Percentiles rank a stretch among this genome's conserved stretches.
These are phyloP conservation scores for Pichia nanzhaoensis DNA, from an alignment of 805 yeast genomes.

Conservation along the genomic window DNA sequence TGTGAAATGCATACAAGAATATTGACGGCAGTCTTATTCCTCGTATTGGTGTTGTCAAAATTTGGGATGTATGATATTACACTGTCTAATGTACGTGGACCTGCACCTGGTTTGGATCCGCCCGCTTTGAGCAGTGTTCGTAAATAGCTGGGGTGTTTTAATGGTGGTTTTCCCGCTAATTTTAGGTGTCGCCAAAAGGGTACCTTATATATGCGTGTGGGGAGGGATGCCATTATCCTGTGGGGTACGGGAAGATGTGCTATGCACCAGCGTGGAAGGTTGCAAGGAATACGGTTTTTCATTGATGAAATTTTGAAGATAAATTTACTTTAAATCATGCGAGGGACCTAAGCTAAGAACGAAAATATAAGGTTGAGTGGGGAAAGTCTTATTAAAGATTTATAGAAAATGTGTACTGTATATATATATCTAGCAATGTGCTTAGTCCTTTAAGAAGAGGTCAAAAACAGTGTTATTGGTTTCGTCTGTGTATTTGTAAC, in stretches of 20 bases:
- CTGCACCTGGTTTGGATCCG: slow-evolving; percentile 2
- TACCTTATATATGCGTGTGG: slow-evolving; percentile 2
- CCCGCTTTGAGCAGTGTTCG: slow-evolving; percentile 1
- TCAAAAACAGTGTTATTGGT: slow-evolving; percentile 81
- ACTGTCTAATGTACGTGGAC: slow-evolving; percentile 11
- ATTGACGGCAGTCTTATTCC: neutral
- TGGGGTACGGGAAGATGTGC: too few species aligned
- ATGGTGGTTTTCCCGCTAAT: neutral
- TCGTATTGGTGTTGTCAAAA: neutral
- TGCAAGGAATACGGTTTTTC: too few species aligned
- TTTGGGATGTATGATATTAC: slow-evolving; percentile 7
- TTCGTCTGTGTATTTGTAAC: slow-evolving; percentile 75
- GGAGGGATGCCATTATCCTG: neutral
- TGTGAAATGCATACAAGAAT: slow-evolving; percentile 7
- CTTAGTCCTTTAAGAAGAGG: slow-evolving; percentile 46
- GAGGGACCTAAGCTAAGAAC: too few species aligned
- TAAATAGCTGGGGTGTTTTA: neutral
- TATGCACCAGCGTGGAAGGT: too few species aligned
- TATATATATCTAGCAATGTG: neutral
- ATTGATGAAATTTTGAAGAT: too few species aligned
- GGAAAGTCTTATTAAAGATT: slow-evolving; percentile 1
- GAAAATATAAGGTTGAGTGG: neutral
- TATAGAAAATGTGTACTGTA: neutral
- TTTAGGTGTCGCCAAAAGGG: slow-evolving; percentile 6
- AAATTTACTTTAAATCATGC: too few species aligned